Evolutionary conservation across 106 monocot genomes (phyloP).

Genomic region (Cymbidium sinense): DNA sequence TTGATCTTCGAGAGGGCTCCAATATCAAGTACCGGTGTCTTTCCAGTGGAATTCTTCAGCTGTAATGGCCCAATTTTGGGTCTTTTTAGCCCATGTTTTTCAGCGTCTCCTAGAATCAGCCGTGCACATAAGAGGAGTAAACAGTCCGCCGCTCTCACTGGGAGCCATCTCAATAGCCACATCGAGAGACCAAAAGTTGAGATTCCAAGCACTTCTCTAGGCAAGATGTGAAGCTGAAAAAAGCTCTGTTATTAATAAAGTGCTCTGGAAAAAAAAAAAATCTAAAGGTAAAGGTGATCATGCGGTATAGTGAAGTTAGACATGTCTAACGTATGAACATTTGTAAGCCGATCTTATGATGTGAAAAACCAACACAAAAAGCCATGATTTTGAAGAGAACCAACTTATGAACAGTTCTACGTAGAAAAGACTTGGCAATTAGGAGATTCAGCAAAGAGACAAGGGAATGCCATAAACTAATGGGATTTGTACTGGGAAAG

Average conservation of each 20-base stretch:
- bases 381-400: background rate
- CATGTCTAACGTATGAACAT: background rate
- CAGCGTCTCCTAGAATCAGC: slow-evolving; percentile 44
- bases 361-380: background rate
- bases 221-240: slow-evolving; percentile 52
- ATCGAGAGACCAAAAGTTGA: slow-evolving; percentile 74
- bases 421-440: background rate
- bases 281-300: background rate
- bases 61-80: slow-evolving; percentile 61
- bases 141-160: slow-evolving; percentile 34
- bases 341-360: background rate
- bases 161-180: slow-evolving; percentile 62
- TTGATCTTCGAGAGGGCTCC: slow-evolving; percentile 58
- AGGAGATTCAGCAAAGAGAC: background rate
- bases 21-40: slow-evolving; percentile 73
- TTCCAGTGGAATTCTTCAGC: slow-evolving; percentile 53
- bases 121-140: slow-evolving; percentile 48
- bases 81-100: slow-evolving; percentile 40
- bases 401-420: background rate
- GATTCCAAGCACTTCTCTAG: slow-evolving; percentile 58
- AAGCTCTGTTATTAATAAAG: background rate
- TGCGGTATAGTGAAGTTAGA: background rate
- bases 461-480: slow-evolving; percentile 1
- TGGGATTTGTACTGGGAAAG: background rate
- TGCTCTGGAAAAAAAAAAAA: background rate